Conservation (phyloP, 2,329 filamentous ascomycete species). For the Xylaria sp. region DNA sequence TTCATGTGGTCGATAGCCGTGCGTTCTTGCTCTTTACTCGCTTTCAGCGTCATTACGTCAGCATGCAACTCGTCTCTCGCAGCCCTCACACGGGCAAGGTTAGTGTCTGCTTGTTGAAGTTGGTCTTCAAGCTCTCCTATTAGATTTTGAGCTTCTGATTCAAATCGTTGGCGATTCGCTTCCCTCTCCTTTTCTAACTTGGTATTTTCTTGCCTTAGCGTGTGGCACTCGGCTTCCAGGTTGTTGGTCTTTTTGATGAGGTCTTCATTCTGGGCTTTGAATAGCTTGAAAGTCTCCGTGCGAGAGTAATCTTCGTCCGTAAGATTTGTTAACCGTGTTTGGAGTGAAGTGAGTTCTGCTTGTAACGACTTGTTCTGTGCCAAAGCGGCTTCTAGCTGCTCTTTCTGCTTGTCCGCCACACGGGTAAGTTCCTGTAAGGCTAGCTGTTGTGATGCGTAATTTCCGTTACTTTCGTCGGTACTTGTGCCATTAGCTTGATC, state of each 20-base stretch:
- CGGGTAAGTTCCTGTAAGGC: slow-evolving; percentile 82
- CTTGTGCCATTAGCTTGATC: slow-evolving; percentile 65
- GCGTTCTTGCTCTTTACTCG: slow-evolving; percentile 79
- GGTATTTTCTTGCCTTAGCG: slow-evolving; percentile 84
- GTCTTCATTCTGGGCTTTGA: slow-evolving; percentile 91
- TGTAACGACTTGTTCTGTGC: slow-evolving; percentile 78
- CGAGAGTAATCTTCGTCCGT: slow-evolving; percentile 94
- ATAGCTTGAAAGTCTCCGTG: slow-evolving; percentile 91
- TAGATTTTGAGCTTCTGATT: slow-evolving; percentile 78
- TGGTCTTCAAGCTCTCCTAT: slow-evolving; percentile 84
- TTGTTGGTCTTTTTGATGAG: slow-evolving; percentile 92
- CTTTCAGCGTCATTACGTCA: slow-evolving; percentile 82
- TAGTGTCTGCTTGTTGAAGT: slow-evolving; percentile 81
- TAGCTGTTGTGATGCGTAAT: slow-evolving; percentile 74
- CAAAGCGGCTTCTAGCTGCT: slow-evolving; percentile 83
- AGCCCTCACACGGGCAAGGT: slow-evolving; percentile 85
- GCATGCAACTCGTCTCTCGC: slow-evolving; percentile 86
- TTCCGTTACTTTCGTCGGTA: slow-evolving; percentile 64
- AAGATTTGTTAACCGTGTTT: slow-evolving; percentile 72
- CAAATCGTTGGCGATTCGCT: slow-evolving; percentile 80
- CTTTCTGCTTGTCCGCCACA: slow-evolving; percentile 82
- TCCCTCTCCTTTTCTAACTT: slow-evolving; percentile 87
- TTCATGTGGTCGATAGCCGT: slow-evolving; percentile 77
- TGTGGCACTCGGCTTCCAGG: slow-evolving; percentile 86
- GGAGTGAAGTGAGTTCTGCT: slow-evolving; percentile 82